phyloP scores from a whole-genome alignment of 352 stramenopile genomes.

The Saprolegnia parasitica region DNA sequence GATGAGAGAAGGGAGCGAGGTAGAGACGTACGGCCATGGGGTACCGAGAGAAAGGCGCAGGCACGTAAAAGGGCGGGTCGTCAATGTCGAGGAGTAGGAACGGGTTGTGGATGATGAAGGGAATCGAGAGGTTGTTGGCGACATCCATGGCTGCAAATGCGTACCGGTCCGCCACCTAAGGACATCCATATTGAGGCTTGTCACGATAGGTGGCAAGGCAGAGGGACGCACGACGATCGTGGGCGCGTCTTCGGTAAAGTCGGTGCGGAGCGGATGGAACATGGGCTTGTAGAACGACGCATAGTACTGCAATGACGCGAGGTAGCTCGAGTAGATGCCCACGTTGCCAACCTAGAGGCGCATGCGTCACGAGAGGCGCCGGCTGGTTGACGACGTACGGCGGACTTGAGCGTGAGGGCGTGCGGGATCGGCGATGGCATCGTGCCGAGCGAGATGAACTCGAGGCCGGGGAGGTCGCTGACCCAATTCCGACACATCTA shows the following conservation, averaged over 20 bases:
- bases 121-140: slow-evolving; percentile 53
- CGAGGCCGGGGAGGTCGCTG: slow-evolving; percentile 59
- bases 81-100: slow-evolving; percentile 83
- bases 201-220: too few species aligned
- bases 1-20: not conserved
- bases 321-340: slow-evolving; percentile 61
- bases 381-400: slow-evolving; percentile 7
- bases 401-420: slow-evolving; percentile 14
- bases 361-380: not conserved
- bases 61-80: slow-evolving; percentile 66
- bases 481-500: slow-evolving; percentile 75
- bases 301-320: slow-evolving; percentile 60
- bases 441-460: slow-evolving; percentile 74
- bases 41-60: slow-evolving; percentile 77
- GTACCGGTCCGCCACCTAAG: slow-evolving; percentile 63
- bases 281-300: slow-evolving; percentile 77
- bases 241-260: slow-evolving; percentile 60
- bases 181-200: not conserved
- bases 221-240: slow-evolving; percentile 38
- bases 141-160: slow-evolving; percentile 76
- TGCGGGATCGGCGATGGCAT: slow-evolving; percentile 31
- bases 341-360: slow-evolving; percentile 17
- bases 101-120: slow-evolving; percentile 77
- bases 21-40: slow-evolving; percentile 60
- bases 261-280: slow-evolving; percentile 50